Base-by-base conservation (phyloP, 179 eudicot species). In the Silene coronaria region DNA sequence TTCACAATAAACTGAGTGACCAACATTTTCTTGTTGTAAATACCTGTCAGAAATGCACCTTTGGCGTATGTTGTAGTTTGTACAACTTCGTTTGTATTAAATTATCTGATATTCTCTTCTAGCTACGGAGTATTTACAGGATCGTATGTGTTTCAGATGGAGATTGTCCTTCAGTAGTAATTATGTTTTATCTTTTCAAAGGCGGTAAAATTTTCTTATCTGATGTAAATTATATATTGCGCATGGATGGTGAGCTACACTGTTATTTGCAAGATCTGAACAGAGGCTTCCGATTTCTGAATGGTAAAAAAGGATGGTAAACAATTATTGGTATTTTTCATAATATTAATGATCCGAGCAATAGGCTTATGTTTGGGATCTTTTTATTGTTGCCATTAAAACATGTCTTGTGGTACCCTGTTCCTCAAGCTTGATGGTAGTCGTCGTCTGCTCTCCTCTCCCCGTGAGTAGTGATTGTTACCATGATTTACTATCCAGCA, bases 21-120 rank as follows among this genome's bases (percentile, higher is more conserved):
- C 59, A 68, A 51, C 60, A 70, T 8, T 36, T 58, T 51, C 74
- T 57, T 32, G 64, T 46, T 76, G 85, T 79, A 82, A 58, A 78
- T 82, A 60, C 62, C 70, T 66, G 63, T 61, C 32, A 55, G 71
- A 59, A 55, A 58, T 69, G 69, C 78, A 32, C 10, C 66, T 79
- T 82, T 67, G 82, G 48, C 77, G 38, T 63, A 5, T n/a, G 59
- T 53, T 30, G 23, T 72, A 51, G 53, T 73, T 19, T 76, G 77
- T 72, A 76, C 70, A 67, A 70, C 65, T 58, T 62, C 45, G 72
- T 28, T 55, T 77, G 55, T 19, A 67, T 14, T 27, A 30, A 48
- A 11, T 55, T n/a, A 19, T 74, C 21, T 7, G 36, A 24, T 2
- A 2, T 36, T 26, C 3, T 62, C 5, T 19, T 70, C 66, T 1